Percentiles rank a stretch among this genome's conserved stretches.
Evolutionary conservation across 2,329 filamentous ascomycete genomes (phyloP).

Genomic region (Colletotrichum higginsianum): DNA sequence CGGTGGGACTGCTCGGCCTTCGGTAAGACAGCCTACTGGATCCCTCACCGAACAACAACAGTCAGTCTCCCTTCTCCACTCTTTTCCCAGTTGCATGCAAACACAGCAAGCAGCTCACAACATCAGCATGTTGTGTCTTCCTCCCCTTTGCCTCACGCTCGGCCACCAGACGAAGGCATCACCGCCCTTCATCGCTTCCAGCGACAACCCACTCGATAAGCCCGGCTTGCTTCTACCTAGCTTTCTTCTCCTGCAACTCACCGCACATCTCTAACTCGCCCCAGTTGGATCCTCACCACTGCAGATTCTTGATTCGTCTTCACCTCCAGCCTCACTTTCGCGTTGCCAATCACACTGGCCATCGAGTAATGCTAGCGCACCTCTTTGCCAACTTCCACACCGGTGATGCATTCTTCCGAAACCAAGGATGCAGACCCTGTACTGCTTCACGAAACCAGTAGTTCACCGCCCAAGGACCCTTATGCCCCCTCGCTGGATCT

Average conservation of each 20-base stretch:
- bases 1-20: too few species aligned
- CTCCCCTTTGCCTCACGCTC: background rate
- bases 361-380: conserved; percentile 34
- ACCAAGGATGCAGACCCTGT: conserved; percentile 12
- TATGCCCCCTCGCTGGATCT: conserved; percentile 25
- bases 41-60: conserved; percentile 7
- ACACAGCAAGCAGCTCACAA: too few species aligned
- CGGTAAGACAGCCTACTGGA: too few species aligned
- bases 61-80: background rate
- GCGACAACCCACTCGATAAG: background rate
- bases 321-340: conserved; percentile 23
- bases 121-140: background rate
- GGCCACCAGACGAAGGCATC: background rate
- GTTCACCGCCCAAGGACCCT: background rate
- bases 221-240: too few species aligned
- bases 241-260: too few species aligned
- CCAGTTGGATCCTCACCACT: conserved; percentile 2
- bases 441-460: background rate
- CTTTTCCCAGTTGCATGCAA: too few species aligned
- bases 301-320: conserved; percentile 19
- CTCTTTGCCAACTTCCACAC: background rate
- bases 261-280: background rate
- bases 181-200: background rate
- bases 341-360: conserved; percentile 23
- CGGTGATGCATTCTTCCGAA: conserved; percentile 25